Evolutionary conservation across 768 basidiomycete species (phyloP), one percentile per base, ranked within the genome.

Genomic region (Cantharellus anzutake): DNA sequence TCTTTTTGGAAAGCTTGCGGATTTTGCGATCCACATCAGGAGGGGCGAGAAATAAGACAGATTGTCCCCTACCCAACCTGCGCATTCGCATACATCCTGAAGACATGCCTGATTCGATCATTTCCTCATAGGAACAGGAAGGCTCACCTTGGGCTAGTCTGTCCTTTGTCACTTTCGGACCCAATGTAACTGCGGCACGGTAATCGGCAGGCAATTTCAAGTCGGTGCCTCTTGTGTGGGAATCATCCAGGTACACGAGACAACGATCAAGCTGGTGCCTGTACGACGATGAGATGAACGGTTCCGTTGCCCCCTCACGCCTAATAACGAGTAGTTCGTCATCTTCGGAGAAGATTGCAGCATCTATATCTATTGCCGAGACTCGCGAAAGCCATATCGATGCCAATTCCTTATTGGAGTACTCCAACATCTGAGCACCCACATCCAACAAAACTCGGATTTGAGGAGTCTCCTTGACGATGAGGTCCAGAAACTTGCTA

Each of bases 61-160:
- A 74, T 58, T 78, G 77, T 0, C 73, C 74, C 4, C 67, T 64
- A 14, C 78, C 78, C 1, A 78, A 69, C 63, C 72, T 70, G 2
- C 78, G 71, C 77, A 78, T 76, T 11, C 77, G 70, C 77, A 78
- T 78, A 59, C 77, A 78, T 2, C 76, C 77, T 78, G 44, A 5
- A 41, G 41, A 16, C 5, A 41, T 41, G 7, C 38, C 37, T 58
- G n/a, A 44, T 38, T 42, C 60, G 37, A 37, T 20, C 41, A 40
- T 41, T 2, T 50, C 51, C 35, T 5, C 41, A 35, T 20, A 34
- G 4, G 58, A 5, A 29, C 34, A 41, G 7, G 57, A 41, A n/a
- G 11, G 57, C 70, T 51, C 44, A 73, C 78, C 79, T 71, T 80
- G 79, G 2, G 73, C 67, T 3, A 80, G 63, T 51, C 73, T 69